These are phyloP conservation scores for Coemansia reversa DNA, from an alignment of 192 early-diverging fungal species.

Conservation along the genomic window DNA sequence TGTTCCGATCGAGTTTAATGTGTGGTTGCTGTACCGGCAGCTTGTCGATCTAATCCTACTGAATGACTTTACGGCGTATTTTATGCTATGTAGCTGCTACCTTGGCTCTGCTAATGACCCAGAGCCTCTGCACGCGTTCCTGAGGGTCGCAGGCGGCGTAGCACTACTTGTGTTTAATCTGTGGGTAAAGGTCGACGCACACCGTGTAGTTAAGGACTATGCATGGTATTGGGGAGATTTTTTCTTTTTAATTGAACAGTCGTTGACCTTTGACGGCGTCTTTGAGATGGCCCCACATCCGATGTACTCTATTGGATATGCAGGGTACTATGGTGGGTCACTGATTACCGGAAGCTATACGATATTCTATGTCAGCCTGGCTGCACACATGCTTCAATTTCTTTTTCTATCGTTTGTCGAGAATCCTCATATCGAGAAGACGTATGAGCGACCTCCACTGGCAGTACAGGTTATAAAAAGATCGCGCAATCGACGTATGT, in stretches of 20 bases:
- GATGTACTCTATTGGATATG: slow-evolving; percentile 98
- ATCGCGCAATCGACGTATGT: slow-evolving; percentile 41
- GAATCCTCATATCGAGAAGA: slow-evolving; percentile 82
- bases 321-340: slow-evolving; percentile 92
- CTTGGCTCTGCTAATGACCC: slow-evolving; percentile 63
- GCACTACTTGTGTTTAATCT: slow-evolving; percentile 87
- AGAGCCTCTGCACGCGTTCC: slow-evolving; percentile 58
- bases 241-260: slow-evolving; percentile 90
- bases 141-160: slow-evolving; percentile 76
- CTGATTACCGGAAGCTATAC: slow-evolving; percentile 89
- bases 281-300: slow-evolving; percentile 98
- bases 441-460: slow-evolving; percentile 57
- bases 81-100: slow-evolving; percentile 80
- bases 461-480: slow-evolving; percentile 50
- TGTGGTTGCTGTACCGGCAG: slow-evolving; percentile 93
- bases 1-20: slow-evolving; percentile 93
- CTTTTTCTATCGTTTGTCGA: slow-evolving; percentile 88
- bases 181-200: slow-evolving; percentile 95
- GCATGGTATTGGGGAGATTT: slow-evolving; percentile 99
- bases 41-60: slow-evolving; percentile 90
- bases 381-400: slow-evolving; percentile 86
- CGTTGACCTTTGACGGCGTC: slow-evolving; percentile 89
- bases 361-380: slow-evolving; percentile 86
- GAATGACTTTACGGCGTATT: slow-evolving; percentile 90
- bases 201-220: slow-evolving; percentile 94